These are phyloP conservation scores for Ascochyta clinopodiicola DNA, from an alignment of 2,329 filamentous ascomycete genomes.

Conservation along the genomic window DNA sequence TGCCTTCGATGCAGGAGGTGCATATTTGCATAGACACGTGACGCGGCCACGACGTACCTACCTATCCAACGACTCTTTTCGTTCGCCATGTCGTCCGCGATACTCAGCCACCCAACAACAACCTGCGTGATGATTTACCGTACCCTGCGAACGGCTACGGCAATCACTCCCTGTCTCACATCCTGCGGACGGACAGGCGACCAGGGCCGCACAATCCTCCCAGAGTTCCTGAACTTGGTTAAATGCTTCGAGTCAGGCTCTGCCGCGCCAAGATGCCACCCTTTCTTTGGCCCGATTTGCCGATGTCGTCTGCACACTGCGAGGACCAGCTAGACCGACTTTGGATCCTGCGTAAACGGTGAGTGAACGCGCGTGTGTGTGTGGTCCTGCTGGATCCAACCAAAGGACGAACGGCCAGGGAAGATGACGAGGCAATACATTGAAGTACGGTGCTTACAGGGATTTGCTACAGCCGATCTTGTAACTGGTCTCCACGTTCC, in stretches of 20 bases:
- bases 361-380: not conserved
- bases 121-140: not conserved
- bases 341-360: not conserved
- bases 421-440: slow-evolving; percentile 11
- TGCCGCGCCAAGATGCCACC: not conserved
- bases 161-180: slow-evolving; percentile 16
- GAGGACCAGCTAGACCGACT: not conserved
- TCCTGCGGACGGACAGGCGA: slow-evolving; percentile 8
- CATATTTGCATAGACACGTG: not conserved
- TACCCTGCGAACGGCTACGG: slow-evolving; percentile 6
- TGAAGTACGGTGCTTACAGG: slow-evolving; percentile 1
- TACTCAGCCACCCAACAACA: not conserved
- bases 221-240: not conserved
- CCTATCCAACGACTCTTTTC: not conserved
- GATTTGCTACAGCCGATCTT: slow-evolving; percentile 4
- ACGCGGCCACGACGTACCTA: not conserved
- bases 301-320: not conserved
- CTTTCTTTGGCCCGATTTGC: not conserved
- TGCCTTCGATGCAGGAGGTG: not conserved
- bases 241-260: slow-evolving; percentile 7
- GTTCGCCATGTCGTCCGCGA: not conserved
- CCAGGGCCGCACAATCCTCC: slow-evolving; percentile 5
- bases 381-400: not conserved
- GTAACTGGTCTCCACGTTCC: slow-evolving; percentile 13
- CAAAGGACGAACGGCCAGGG: not conserved